phyloP scores from a whole-genome alignment of 495 filamentous ascomycete species.

The Opeltia flavorubescens region DNA sequence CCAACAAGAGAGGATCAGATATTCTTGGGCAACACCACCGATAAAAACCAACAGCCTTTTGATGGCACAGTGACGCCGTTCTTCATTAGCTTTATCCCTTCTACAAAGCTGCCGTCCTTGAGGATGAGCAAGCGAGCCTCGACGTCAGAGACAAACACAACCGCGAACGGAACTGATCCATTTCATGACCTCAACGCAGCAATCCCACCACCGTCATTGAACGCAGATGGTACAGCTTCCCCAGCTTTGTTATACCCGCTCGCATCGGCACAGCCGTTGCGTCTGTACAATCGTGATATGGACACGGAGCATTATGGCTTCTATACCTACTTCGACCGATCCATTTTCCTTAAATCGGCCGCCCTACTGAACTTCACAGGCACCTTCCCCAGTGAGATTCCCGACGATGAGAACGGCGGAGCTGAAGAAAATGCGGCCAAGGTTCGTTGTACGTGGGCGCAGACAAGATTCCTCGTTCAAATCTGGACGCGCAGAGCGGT shows the following conservation, averaged over 20 bases:
- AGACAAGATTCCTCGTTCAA: constrained; percentile 76
- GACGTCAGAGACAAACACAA: not conserved
- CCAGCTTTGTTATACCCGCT: constrained; percentile 53
- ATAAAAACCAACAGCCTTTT: constrained; percentile 45
- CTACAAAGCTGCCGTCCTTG: constrained; percentile 15
- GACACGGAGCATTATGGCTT: constrained; percentile 83
- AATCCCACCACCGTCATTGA: constrained; percentile 45
- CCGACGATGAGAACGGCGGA: constrained; percentile 53
- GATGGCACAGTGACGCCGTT: constrained; percentile 39
- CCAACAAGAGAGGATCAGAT: constrained; percentile 53
- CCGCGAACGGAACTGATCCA: constrained; percentile 12
- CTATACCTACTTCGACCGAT: constrained; percentile 82
- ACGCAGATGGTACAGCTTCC: constrained; percentile 55
- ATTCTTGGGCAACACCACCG: constrained; percentile 77
- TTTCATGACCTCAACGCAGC: constrained; percentile 36
- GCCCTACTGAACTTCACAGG: constrained; percentile 23
- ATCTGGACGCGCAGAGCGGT: constrained; percentile 64
- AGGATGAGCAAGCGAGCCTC: constrained; percentile 6
- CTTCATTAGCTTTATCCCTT: constrained; percentile 28
- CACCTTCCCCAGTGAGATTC: constrained; percentile 16
- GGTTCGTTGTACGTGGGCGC: constrained; percentile 61
- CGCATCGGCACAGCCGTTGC: constrained; percentile 61
- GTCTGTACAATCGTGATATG: constrained; percentile 70
- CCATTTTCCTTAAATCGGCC: constrained; percentile 59
- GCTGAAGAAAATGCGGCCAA: constrained; percentile 42